A percentile compares a stretch with the other conserved stretches of the same genome.
Conservation (phyloP, 441 rosid species). For the Breynia disticha region DNA sequence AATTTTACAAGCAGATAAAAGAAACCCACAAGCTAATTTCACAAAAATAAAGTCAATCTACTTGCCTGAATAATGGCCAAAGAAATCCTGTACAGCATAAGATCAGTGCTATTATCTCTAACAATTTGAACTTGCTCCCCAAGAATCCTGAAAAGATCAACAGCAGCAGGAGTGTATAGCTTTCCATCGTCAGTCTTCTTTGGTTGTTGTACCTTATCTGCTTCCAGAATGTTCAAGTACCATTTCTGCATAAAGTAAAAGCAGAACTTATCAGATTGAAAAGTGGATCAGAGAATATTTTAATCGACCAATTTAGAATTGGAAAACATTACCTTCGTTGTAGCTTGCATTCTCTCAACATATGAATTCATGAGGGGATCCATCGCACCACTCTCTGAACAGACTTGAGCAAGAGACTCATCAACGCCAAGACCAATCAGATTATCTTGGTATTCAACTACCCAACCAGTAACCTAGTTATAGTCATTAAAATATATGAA, state of each 20-base stretch:
- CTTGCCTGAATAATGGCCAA: slow-evolving; percentile 93
- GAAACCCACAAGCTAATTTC: slow-evolving; percentile 9
- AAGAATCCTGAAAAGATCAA: slow-evolving; percentile 95
- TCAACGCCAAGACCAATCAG: slow-evolving; percentile 97
- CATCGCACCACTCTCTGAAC: slow-evolving; percentile 99
- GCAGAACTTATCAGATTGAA: slow-evolving; percentile 1
- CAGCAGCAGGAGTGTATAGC: slow-evolving; percentile 99
- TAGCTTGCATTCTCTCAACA: slow-evolving; percentile 98
- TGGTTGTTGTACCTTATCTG: slow-evolving; percentile 94
- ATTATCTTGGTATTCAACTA: slow-evolving; percentile 96
- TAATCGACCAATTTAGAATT: slow-evolving; percentile 2
- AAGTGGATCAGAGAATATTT: too few species aligned
- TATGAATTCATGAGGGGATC: slow-evolving; percentile 99
- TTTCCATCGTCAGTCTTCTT: slow-evolving; percentile 98
- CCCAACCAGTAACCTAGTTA: slow-evolving; percentile 95
- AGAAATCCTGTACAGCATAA: slow-evolving; percentile 93
- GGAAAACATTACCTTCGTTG: slow-evolving; percentile 63
- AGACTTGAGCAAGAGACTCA: slow-evolving; percentile 96
- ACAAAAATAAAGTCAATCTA: slow-evolving; percentile 15
- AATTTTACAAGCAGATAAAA: too few species aligned
- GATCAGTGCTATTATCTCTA: slow-evolving; percentile 93
- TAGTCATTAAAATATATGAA: slow-evolving; percentile 21
- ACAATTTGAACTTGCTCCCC: slow-evolving; percentile 99
- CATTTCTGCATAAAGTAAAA: slow-evolving; percentile 56
- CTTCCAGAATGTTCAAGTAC: slow-evolving; percentile 92